Evolutionary conservation across 345 rosid species (phyloP).

Genomic region (Tarenaya hassleriana): DNA sequence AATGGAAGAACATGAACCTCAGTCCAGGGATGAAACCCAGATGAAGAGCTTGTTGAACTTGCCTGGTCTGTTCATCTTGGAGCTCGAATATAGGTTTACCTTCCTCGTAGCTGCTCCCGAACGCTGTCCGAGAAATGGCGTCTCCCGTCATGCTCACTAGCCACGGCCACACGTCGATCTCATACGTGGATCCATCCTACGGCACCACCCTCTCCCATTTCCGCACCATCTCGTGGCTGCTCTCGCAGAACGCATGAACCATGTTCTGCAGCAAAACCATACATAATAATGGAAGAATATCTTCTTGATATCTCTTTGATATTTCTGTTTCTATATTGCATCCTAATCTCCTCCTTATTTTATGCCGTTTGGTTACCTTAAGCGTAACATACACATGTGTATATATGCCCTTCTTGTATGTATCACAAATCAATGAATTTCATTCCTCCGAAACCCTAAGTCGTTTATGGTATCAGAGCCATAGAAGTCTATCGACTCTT

Average conservation of each 20-base stretch:
- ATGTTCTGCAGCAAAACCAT: slow-evolving; percentile 12
- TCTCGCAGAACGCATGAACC: slow-evolving; percentile 32
- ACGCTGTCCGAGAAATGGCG: slow-evolving; percentile 45
- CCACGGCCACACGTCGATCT: slow-evolving; percentile 35
- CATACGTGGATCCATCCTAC: slow-evolving; percentile 16
- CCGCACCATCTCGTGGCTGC: slow-evolving; percentile 25
- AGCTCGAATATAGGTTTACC: slow-evolving; percentile 57
- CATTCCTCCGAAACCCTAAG: too few relatives aligned
- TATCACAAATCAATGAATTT: too few relatives aligned
- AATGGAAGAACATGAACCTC: slow-evolving; percentile 34
- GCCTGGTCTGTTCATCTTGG: slow-evolving; percentile 31
- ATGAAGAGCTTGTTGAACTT: slow-evolving; percentile 23
- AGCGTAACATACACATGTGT: too few relatives aligned
- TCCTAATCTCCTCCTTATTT: too few relatives aligned
- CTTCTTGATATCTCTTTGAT: too few relatives aligned
- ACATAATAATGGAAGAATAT: too few relatives aligned
- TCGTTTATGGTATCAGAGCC: too few relatives aligned
- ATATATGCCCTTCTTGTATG: too few relatives aligned
- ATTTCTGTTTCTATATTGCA: too few relatives aligned
- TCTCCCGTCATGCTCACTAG: slow-evolving; percentile 34
- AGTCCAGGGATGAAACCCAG: slow-evolving; percentile 48
- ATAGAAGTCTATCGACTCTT: too few relatives aligned
- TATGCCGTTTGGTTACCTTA: too few relatives aligned
- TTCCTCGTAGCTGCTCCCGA: slow-evolving; percentile 67
- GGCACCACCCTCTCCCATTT: slow-evolving; percentile 28